These are phyloP conservation scores for Periconia digitata DNA, from an alignment of 2,329 filamentous ascomycete genomes.

Conservation along the genomic window DNA sequence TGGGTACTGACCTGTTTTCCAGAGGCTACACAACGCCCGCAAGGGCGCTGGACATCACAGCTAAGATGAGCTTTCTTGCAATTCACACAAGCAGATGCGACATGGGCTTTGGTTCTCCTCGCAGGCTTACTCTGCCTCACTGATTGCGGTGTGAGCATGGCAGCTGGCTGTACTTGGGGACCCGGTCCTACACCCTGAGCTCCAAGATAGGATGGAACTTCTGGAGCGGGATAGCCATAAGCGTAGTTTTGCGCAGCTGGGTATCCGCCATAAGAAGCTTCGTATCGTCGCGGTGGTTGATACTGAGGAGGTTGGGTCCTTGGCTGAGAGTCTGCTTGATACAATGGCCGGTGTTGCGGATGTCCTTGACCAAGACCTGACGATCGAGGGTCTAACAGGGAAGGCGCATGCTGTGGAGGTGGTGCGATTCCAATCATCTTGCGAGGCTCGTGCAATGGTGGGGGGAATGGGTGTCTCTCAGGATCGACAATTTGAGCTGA, in stretches of 20 bases:
- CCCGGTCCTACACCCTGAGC: constrained; percentile 26
- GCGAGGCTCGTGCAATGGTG: constrained; percentile 23
- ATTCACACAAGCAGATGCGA: constrained; percentile 81
- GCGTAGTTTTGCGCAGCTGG: constrained; percentile 29
- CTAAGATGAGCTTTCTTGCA: constrained; percentile 81
- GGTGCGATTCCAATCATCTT: constrained; percentile 25
- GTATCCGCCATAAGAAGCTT: constrained; percentile 27
- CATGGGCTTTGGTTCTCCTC: constrained; percentile 70
- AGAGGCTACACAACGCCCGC: constrained; percentile 74
- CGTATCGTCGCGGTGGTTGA: constrained; percentile 25
- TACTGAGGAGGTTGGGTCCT: constrained; percentile 27
- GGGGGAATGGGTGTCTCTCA: constrained; percentile 30
- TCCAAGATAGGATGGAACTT: constrained; percentile 27
- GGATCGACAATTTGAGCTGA: constrained; percentile 38
- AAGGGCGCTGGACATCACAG: constrained; percentile 70
- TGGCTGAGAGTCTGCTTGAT: constrained; percentile 32
- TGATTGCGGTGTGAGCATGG: constrained; percentile 35
- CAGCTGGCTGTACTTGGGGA: constrained; percentile 34
- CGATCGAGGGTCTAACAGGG: constrained; percentile 28
- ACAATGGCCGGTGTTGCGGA: constrained; percentile 30
- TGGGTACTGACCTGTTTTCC: constrained; percentile 64
- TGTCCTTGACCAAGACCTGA: constrained; percentile 19
- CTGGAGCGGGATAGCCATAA: constrained; percentile 30
- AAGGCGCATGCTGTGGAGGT: constrained; percentile 26
- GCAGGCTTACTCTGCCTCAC: constrained; percentile 37